These are phyloP conservation scores for Aurinia saxatilis DNA, from an alignment of 345 rosid genomes.

Conservation along the genomic window DNA sequence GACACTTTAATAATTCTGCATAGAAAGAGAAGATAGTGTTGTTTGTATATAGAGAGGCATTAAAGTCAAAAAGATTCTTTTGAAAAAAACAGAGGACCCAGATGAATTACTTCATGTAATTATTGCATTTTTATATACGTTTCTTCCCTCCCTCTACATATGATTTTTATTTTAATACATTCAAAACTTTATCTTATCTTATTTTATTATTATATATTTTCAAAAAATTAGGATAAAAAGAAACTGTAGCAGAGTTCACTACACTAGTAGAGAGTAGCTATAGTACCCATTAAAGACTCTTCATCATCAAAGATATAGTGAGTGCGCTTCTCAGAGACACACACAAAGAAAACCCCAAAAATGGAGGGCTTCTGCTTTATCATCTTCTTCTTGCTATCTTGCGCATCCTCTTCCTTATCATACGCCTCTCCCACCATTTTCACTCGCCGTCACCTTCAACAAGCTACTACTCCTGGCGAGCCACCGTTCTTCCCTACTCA, in stretches of 20 bases:
- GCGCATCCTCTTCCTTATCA: no score
- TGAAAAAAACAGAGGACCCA: conserved; percentile 23
- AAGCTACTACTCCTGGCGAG: conserved; percentile 12
- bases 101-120: conserved; percentile 7
- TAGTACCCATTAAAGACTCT: conserved; percentile 2
- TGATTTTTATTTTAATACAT: no score
- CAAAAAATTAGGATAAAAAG: not conserved
- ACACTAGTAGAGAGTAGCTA: not conserved
- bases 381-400: conserved; percentile 11
- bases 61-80: conserved; percentile 32
- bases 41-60: conserved; percentile 9
- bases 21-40: conserved; percentile 16
- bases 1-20: conserved; percentile 19
- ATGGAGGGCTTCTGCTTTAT: conserved; percentile 1
- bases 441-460: conserved; percentile 15
- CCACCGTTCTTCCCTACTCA: conserved; percentile 24
- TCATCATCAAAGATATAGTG: conserved; percentile 17
- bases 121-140: conserved; percentile 26
- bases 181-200: not conserved
- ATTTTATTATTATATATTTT: not conserved
- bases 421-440: conserved; percentile 7
- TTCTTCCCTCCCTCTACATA: conserved; percentile 3
- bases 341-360: conserved; percentile 1
- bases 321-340: conserved; percentile 19
- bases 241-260: conserved; percentile 6